Base-by-base conservation (phyloP, 192 early-diverging fungal species). In the Linnemannia zychae region DNA sequence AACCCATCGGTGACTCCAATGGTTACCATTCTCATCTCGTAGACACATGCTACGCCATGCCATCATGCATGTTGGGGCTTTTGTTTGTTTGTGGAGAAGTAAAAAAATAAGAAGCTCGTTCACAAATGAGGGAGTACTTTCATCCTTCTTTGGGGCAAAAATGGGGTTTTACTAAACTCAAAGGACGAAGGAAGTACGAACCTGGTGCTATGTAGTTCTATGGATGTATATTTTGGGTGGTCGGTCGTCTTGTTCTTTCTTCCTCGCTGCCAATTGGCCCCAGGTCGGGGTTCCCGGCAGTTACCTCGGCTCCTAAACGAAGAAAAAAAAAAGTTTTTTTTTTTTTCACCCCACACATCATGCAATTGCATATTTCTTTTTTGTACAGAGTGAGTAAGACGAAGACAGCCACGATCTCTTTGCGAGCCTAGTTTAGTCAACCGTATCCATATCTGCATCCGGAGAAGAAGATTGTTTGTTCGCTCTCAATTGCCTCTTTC, bases 81-180 rank as follows among this genome's bases (percentile, higher is more conserved):
- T 44, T 44, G 40, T 44, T 44, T 24, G 52, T 57, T 49, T 63
- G 57, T 63, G 57, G 57, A 63, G 57, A 63, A 57, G n/a, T 47
- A 57, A 53, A 63, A 63, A 44, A 44, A 44, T 44, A 44, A 3
- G 9, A 44, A 9, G 40, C 4, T 44, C 40, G 57, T n/a, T 28
- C 22, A 7, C 53, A 11, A 57, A n/a, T 24, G 9, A n/a, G n/a
- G n/a, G n/a, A 57, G 48, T 15, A 16, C 57, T 31, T 63, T 12
- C 24, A 28, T 63, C 9, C 57, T 31, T 63, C 28, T 63, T 63
- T 63, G 57, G 57, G 57, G 57, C 40, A 44, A 44, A 44, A 44
- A 44, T 44, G 40, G 40, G 40, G n/a, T n/a, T 44, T 44, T 44
- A 44, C 40, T 44, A 3, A 44, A 9, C n/a, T n/a, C n/a, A 44